Evolutionary conservation across 148 eudicot genomes (phyloP), one percentile per base, ranked within the genome.

Genomic region (Chenopodium formosanum): DNA sequence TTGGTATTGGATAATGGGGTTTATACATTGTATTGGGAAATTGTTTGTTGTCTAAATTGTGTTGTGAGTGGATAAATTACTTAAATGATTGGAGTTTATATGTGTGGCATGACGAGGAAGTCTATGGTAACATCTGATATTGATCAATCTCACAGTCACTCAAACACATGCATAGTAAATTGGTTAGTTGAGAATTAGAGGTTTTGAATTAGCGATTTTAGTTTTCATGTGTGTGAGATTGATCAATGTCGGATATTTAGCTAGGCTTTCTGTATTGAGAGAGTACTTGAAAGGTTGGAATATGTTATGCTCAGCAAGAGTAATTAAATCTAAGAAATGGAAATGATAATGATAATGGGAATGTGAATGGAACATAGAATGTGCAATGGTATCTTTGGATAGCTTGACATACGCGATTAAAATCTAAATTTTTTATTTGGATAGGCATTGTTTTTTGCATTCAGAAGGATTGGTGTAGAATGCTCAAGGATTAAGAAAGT

Each of bases 1-100:
- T 60, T 27, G 63, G n/a, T 4, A 67, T 48, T 46, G 9, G 17
- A 66, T 32, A 25, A 79, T 79, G 75, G 16, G 73, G 64, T 78
- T 79, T 14, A 4, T 17, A 40, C 9, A 22, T 46, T 32, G 46
- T 69, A n/a, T 17, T 32, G 72, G n/a, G 53, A 5, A 47, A 46
- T 25, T 44, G 40, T 25, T 78, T 23, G 52, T 76, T 64, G 44
- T 75, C 44, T 40, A 40, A 40, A 27, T 76, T 63, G 47, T 75
- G 37, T 75, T 52, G 46, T 25, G 34, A 75, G 13, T 1, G 53
- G 40, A 17, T 58, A 9, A 20, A 62, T 25, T 62, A 62, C 9
- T 20, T 62, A 58, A 17, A 17, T 14, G 6, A 23, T 40, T 40
- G 44, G 44, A 40, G 1, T 40, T 40, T 40, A 40, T 40, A 13